Evolutionary conservation across 305 asterid species (phyloP).

Genomic region (Plantago lanceolata): DNA sequence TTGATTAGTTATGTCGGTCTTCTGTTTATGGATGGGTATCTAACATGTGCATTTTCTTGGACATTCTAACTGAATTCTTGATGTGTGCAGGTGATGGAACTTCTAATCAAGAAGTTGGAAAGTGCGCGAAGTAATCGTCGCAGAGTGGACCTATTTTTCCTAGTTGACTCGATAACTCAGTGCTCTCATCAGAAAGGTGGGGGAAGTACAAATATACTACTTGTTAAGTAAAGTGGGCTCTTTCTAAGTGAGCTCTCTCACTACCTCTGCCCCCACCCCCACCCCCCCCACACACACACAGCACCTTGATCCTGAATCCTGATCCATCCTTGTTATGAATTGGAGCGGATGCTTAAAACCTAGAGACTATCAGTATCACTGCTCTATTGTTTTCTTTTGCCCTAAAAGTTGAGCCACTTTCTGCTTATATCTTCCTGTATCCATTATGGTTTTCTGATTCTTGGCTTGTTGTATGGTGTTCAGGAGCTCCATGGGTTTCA

Average conservation of each 20-base stretch:
- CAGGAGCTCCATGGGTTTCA: constrained; percentile 73
- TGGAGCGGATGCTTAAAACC: background rate
- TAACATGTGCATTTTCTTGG: constrained; percentile 15
- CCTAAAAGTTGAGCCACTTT: background rate
- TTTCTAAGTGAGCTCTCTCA: too few species aligned
- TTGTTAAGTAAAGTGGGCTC: background rate
- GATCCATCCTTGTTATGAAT: background rate
- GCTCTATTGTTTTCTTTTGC: background rate
- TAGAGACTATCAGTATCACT: constrained; percentile 4
- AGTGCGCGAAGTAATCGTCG: constrained; percentile 69
- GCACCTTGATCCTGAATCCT: background rate
- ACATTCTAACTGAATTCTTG: constrained; percentile 21
- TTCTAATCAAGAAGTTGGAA: constrained; percentile 76
- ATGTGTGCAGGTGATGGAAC: constrained; percentile 76
- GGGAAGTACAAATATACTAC: background rate
- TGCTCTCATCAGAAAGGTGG: constrained; percentile 95
- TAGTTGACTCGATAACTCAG: constrained; percentile 94
- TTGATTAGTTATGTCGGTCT: too few species aligned
- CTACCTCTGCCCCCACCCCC: background rate
- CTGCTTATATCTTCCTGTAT: constrained; percentile 7
- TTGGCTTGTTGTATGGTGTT: constrained; percentile 23
- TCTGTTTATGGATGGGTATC: too few species aligned
- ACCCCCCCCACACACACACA: background rate
- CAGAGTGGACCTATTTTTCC: constrained; percentile 81
- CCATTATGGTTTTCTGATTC: constrained; percentile 19